Conservation (phyloP, 805 yeast species). For the Lachancea nothofagi region DNA sequence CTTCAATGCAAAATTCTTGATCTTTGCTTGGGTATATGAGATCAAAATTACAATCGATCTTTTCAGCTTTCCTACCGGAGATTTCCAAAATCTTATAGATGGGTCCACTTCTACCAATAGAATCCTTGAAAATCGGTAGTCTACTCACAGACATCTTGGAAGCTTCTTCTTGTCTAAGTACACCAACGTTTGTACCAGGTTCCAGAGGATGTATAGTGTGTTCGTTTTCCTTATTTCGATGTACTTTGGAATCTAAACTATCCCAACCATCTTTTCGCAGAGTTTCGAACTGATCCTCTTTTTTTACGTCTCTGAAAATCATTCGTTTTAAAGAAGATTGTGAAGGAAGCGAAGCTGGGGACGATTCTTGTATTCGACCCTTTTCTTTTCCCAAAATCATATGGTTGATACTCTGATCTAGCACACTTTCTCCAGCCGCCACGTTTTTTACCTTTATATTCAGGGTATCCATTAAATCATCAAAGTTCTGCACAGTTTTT, state of each 20-base stretch:
- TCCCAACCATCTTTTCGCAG: constrained; percentile 37
- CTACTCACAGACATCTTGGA: constrained; percentile 18
- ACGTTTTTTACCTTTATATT: constrained; percentile 9
- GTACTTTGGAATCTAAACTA: constrained; percentile 43
- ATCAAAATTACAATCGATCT: constrained; percentile 53
- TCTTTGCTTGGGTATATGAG: constrained; percentile 42
- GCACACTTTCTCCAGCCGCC: constrained; percentile 1
- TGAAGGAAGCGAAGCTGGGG: not conserved
- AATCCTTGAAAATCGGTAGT: constrained; percentile 39
- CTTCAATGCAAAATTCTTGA: constrained; percentile 59
- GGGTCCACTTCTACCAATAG: constrained; percentile 32
- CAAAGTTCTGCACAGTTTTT: constrained; percentile 13
- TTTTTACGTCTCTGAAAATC: constrained; percentile 5
- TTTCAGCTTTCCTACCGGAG: constrained; percentile 58
- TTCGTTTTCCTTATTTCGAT: constrained; percentile 60
- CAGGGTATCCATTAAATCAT: constrained; percentile 13
- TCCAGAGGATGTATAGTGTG: constrained; percentile 52
- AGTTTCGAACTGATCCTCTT: not conserved
- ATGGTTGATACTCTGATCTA: constrained; percentile 1
- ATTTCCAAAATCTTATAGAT: constrained; percentile 46
- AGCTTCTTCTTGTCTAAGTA: constrained; percentile 38
- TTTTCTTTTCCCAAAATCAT: constrained; percentile 2
- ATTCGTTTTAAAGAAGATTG: constrained; percentile 3
- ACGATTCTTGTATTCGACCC: constrained; percentile 1
- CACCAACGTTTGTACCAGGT: constrained; percentile 43